Evolutionary conservation across 306 rosid species (phyloP).

Genomic region (Quercus cerris): DNA sequence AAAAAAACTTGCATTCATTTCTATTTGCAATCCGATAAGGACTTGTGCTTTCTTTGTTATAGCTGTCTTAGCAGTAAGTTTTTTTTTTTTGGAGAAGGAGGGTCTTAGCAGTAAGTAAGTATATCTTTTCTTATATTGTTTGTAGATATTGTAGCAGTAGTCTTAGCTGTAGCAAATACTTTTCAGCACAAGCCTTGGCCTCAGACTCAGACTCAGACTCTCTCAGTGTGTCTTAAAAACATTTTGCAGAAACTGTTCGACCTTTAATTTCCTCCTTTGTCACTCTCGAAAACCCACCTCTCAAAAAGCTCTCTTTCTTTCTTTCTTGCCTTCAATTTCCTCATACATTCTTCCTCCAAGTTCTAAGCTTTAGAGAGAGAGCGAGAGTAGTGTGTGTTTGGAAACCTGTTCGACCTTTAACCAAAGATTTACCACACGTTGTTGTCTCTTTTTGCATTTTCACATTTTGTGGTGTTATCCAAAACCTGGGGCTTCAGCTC

Average conservation of each 20-base stretch:
- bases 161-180: slow-evolving; percentile 30
- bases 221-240: slow-evolving; percentile 28
- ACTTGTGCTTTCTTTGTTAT: slow-evolving; percentile 35
- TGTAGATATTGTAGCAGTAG: no score
- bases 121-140: no score
- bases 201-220: slow-evolving; percentile 26
- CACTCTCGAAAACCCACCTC: slow-evolving; percentile 14
- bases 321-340: slow-evolving; percentile 2
- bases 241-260: slow-evolving; percentile 31
- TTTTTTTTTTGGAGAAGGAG: no score
- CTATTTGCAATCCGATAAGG: slow-evolving; percentile 58
- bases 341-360: slow-evolving; percentile 18
- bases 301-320: slow-evolving; percentile 37
- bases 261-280: slow-evolving; percentile 17
- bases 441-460: slow-evolving; percentile 14
- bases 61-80: no score
- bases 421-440: slow-evolving; percentile 10
- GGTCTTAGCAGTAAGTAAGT: no score
- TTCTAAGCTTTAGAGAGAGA: slow-evolving; percentile 1
- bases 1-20: neutral
- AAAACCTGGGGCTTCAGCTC: slow-evolving; percentile 24
- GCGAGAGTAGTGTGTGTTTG: neutral
- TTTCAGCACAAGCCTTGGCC: slow-evolving; percentile 23
- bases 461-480: slow-evolving; percentile 21
- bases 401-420: slow-evolving; percentile 1